Conservation (phyloP, 306 rosid genomes). For the Myrica gale region DNA sequence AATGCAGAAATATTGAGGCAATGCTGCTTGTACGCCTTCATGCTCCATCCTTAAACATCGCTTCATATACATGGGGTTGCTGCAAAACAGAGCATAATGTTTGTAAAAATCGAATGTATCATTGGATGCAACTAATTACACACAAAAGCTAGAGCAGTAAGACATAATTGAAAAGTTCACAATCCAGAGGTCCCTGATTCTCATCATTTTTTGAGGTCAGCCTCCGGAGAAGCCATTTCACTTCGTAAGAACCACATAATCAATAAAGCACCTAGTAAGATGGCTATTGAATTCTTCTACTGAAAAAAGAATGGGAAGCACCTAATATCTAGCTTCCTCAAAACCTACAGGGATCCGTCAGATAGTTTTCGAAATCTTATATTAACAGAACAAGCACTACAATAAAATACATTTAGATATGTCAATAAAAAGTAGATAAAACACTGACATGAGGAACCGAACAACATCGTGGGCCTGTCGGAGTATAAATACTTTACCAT, state of each 20-base stretch:
- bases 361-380: background rate
- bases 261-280: background rate
- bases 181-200: background rate
- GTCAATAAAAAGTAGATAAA: background rate
- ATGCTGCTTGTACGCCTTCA: slow-evolving; percentile 36
- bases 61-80: slow-evolving; percentile 76
- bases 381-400: background rate
- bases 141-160: background rate
- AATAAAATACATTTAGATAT: too few species aligned
- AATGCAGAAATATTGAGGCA: background rate
- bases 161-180: background rate
- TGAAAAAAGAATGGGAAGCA: background rate
- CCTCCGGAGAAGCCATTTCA: background rate
- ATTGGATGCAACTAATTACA: background rate
- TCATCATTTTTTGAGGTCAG: background rate
- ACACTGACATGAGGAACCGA: background rate
- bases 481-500: slow-evolving; percentile 52
- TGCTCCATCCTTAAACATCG: slow-evolving; percentile 61
- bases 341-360: background rate
- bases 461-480: background rate
- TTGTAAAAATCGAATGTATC: background rate
- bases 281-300: background rate
- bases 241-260: background rate
- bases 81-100: slow-evolving; percentile 40
- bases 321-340: background rate